These are phyloP conservation scores for Linderniella brevidens DNA, from an alignment of 257 asterid genomes.

Conservation along the genomic window DNA sequence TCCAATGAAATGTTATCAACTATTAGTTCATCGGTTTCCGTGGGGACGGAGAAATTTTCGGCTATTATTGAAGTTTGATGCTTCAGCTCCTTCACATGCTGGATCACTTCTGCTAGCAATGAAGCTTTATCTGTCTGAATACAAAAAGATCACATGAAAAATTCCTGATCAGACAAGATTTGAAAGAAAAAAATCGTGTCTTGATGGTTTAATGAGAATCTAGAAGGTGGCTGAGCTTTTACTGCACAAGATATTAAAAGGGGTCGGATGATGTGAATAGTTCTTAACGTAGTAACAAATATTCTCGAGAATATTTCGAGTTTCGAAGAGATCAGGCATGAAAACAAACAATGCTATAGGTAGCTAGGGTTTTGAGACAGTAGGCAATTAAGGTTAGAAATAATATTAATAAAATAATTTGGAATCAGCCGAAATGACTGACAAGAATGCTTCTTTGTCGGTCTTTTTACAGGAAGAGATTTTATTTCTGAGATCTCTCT, in stretches of 20 bases:
- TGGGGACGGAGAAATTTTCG: slow-evolving; percentile 24
- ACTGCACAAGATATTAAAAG: too few relatives aligned
- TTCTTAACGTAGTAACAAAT: too few relatives aligned
- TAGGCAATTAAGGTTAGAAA: neutral
- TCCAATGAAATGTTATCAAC: slow-evolving; percentile 20
- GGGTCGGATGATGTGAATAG: too few relatives aligned
- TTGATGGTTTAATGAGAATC: neutral
- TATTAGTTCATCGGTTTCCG: slow-evolving; percentile 25
- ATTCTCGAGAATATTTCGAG: too few relatives aligned
- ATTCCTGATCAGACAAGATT: neutral
- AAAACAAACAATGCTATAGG: too few relatives aligned
- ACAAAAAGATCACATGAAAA: neutral
- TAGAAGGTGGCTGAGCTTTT: neutral
- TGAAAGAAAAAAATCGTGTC: neutral
- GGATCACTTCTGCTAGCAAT: slow-evolving; percentile 43
- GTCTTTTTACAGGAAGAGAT: slow-evolving; percentile 15
- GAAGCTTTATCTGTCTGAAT: slow-evolving; percentile 45
- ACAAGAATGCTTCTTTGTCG: slow-evolving; percentile 37
- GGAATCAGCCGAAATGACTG: slow-evolving; percentile 17
- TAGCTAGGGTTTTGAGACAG: neutral
- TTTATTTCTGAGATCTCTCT: slow-evolving; percentile 8
- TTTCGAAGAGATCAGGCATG: neutral
- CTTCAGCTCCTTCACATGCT: slow-evolving; percentile 43
- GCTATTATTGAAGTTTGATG: slow-evolving; percentile 33
- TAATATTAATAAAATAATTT: slow-evolving; percentile 9